These are phyloP conservation scores for Xylariaceae sp. DNA, from an alignment of 2,329 filamentous ascomycete species.

Conservation along the genomic window DNA sequence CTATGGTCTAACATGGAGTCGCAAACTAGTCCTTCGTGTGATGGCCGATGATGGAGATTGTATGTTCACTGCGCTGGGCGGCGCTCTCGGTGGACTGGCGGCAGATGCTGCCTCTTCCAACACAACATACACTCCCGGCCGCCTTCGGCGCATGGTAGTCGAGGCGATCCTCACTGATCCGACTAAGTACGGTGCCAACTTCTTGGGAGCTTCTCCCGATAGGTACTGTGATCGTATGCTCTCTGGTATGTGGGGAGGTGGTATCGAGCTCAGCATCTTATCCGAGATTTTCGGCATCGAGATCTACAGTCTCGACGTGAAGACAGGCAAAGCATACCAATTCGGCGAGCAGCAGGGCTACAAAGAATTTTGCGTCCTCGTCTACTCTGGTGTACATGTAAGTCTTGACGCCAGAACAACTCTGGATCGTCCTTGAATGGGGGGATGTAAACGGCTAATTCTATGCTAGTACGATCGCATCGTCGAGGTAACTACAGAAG, in stretches of 20 bases:
- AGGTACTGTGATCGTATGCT: conserved; percentile 81
- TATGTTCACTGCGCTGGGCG: conserved; percentile 84
- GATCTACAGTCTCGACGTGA: conserved; percentile 19
- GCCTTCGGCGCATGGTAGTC: conserved; percentile 69
- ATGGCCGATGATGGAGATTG: conserved; percentile 98
- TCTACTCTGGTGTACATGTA: conserved; percentile 21
- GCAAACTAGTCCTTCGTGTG: conserved; percentile 64
- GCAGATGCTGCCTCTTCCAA: conserved; percentile 1
- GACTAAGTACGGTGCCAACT: conserved; percentile 66
- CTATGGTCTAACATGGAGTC: conserved; percentile 3
- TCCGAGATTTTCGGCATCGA: conserved; percentile 38
- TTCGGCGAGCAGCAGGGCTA: conserved; percentile 20
- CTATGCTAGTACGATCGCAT: conserved; percentile 47
- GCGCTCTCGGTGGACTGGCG: conserved; percentile 58
- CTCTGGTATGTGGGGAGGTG: conserved; percentile 82
- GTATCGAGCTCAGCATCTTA: conserved; percentile 81
- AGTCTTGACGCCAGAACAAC: not conserved
- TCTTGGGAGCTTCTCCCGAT: conserved; percentile 67
- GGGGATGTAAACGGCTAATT: not conserved
- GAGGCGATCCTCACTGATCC: conserved; percentile 70
- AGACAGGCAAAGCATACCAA: conserved; percentile 16
- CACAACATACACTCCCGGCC: conserved; percentile 8
- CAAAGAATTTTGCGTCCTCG: conserved; percentile 17
- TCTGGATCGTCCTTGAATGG: not conserved
- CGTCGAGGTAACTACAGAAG: conserved; percentile 62